Evolutionary conservation across 768 basidiomycete genomes (phyloP), one percentile per base, ranked within the genome.

Genomic region (Trametes maxima): DNA sequence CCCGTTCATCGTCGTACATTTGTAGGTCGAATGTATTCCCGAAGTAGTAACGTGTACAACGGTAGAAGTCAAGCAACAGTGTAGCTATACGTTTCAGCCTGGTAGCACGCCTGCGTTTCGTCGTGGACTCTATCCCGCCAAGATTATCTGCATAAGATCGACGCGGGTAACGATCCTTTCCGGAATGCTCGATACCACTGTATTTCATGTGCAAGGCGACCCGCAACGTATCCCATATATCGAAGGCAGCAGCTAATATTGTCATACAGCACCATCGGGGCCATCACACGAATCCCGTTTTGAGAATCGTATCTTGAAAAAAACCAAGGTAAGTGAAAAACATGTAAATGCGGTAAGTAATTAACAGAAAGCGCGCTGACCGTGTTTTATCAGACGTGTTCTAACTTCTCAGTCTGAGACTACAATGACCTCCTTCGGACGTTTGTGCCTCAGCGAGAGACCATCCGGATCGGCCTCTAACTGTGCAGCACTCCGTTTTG

Each of bases 1-100:
- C 22, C 92, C 92, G 0, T 94, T 94, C 80, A 84, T 94, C 67
- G 84, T 93, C 55, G 84, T 94, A 21, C 78, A 77, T 52, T 82
- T 91, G 67, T 89, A 73, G 78, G 50, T 28, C 40, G 10, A 12
- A 10, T 39, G 39, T 21, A 22, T 33, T n/a, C 22, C n/a, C 25
- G 25, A 25, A 28, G 22, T 13, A 53, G 39, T 24, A 46, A 28
- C 54, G 45, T 57, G 64, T 55, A 56, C 46, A 57, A 43, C 6
- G 33, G 49, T 56, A 66, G 58, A 62, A 66, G 57, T 56, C 44
- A 40, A 59, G 22, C 16, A 36, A 12, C 52, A 57, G 14, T 67
- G 65, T 64, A 67, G 59, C 55, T 59, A 61, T 63, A 67, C 40
- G 33, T 35, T 33, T 1, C 28, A n/a, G 22, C 24, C 22, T 42